Base-by-base conservation (phyloP, 768 basidiomycete genomes). In the Pholiota molesta region DNA sequence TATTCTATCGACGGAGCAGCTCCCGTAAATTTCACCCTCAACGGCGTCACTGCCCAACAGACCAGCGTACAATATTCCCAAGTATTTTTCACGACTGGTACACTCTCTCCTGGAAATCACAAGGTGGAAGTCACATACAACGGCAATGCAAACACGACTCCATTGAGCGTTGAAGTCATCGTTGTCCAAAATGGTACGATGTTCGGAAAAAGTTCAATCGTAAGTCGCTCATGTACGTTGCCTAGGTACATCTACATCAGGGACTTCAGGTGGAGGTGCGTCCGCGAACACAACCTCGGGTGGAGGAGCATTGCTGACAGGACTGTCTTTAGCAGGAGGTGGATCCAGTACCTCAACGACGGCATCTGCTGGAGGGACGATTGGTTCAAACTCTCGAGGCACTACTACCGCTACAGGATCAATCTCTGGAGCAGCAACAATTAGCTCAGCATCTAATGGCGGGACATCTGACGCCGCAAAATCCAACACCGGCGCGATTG, bases 1-100 rank as follows among this genome's bases (percentile, higher is more conserved):
- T 77, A 74, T 60, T 57, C 68, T 1, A 69, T 77, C 47, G 74
- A 77, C 59, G 68, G 66, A 2, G 49, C 59, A 54, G 52, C 44
- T 8, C 69, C 45, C 23, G 61, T 21, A 31, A 55, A 11, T 52
- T 73, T 68, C 47, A 14, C 21, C 14, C 57, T 71, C 3, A 59
- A 64, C 10, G 73, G 72, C 17, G 56, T 69, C 10, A 31, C 62
- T 0, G 53, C 59, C 8, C 57, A 61, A 45, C 9, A 26, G 6
- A 59, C 58, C 11, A 51, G 47, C 11, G 49, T 62, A 21, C 64
- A 61, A 55, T 65, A 60, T 35, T 56, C 59, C 47, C 51, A 66
- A 52, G 11, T 59, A 57, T 42, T 63, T 61, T 52, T 61, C 28
- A 40, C 60, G 26, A 61, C 63, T 13, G 28, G 40, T 42, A 55